phyloP scores from a whole-genome alignment of 805 yeast species.

The Cyberlindnera misumaiensis region DNA sequence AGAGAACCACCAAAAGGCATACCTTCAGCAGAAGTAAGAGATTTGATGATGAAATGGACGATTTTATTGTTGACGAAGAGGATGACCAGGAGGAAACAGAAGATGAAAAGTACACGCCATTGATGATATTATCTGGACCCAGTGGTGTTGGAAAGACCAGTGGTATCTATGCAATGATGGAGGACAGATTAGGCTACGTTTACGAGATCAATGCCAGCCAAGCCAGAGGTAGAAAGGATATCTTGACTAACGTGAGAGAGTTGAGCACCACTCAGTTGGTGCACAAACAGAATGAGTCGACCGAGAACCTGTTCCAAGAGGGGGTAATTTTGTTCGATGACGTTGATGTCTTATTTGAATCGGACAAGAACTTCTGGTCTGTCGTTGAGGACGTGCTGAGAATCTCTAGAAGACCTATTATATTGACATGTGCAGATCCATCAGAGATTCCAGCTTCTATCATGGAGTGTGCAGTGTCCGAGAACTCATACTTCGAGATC shows the following conservation, averaged over 20 bases:
- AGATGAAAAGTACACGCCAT: slow-evolving; percentile 43
- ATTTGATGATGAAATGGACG: slow-evolving; percentile 23
- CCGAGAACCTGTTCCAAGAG: slow-evolving; percentile 32
- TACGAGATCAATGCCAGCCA: slow-evolving; percentile 79
- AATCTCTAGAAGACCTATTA: slow-evolving; percentile 61
- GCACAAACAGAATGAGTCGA: slow-evolving; percentile 31
- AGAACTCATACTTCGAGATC: slow-evolving; percentile 32
- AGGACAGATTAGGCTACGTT: slow-evolving; percentile 59
- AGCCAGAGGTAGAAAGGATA: slow-evolving; percentile 64
- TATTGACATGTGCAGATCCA: slow-evolving; percentile 54
- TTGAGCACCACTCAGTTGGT: slow-evolving; percentile 80
- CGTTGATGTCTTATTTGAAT: slow-evolving; percentile 69
- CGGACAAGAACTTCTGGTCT: slow-evolving; percentile 77
- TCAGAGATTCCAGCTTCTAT: slow-evolving; percentile 42
- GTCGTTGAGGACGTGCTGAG: slow-evolving; percentile 55
- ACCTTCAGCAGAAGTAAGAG: slow-evolving; percentile 22
- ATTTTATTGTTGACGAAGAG: slow-evolving; percentile 28
- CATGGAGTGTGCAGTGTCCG: slow-evolving; percentile 37
- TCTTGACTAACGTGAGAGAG: slow-evolving; percentile 60
- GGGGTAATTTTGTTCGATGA: slow-evolving; percentile 81
- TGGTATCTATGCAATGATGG: slow-evolving; percentile 59
- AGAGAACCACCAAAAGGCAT: slow-evolving; percentile 28
- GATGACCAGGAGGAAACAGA: slow-evolving; percentile 17
- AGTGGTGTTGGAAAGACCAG: slow-evolving; percentile 76
- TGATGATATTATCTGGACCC: slow-evolving; percentile 63